Conservation (phyloP, 768 basidiomycete genomes). For the Russula compacta region DNA sequence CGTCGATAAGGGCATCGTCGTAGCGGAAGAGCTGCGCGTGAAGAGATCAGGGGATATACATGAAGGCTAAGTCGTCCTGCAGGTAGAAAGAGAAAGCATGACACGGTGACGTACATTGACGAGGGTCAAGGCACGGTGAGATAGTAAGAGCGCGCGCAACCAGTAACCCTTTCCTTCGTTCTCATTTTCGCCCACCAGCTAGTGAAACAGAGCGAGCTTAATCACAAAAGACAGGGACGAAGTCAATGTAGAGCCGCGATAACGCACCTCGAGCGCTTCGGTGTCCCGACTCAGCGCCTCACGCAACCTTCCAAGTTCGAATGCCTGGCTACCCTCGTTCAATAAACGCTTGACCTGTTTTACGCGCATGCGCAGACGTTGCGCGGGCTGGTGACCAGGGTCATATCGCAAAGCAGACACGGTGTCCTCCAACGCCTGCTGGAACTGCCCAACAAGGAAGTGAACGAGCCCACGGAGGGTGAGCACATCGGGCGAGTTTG, state of each 20-base stretch:
- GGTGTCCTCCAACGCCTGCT: conserved; percentile 63
- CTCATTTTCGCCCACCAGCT: conserved; percentile 57
- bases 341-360: conserved; percentile 77
- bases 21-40: conserved; percentile 46
- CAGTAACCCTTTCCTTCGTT: conserved; percentile 75
- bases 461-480: conserved; percentile 70
- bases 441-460: conserved; percentile 61
- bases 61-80: neutral
- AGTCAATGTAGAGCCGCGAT: too few relatives aligned
- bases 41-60: neutral
- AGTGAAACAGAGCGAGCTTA: neutral
- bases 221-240: neutral
- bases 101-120: conserved; percentile 45
- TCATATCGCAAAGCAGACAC: conserved; percentile 67
- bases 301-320: conserved; percentile 49
- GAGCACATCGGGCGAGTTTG: conserved; percentile 72
- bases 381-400: conserved; percentile 65
- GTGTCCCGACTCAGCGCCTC: conserved; percentile 64
- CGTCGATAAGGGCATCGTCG: conserved; percentile 64
- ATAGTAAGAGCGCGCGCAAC: conserved; percentile 69
- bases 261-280: conserved; percentile 55
- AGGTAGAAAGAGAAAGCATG: conserved; percentile 7
- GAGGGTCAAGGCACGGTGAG: conserved; percentile 76
- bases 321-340: conserved; percentile 74
- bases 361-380: conserved; percentile 64